Base-by-base conservation (phyloP, 768 basidiomycete genomes). In the Boletus huronensis region DNA sequence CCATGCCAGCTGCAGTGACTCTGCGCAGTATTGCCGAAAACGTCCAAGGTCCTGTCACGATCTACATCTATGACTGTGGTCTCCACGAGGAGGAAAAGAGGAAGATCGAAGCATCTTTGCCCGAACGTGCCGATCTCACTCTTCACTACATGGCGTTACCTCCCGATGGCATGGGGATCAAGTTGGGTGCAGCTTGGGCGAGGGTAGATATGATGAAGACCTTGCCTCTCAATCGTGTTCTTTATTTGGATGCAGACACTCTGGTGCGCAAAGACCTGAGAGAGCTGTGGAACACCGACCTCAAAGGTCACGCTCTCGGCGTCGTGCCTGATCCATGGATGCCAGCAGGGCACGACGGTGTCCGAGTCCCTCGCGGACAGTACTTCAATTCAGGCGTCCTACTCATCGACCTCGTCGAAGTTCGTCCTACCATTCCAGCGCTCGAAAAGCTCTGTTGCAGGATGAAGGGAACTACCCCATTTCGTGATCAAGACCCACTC, bases 401-500 rank as follows among this genome's bases (percentile, higher is more conserved):
- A 5, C 35, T 35, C 16, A 35, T 35, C 14, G 35, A 35, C 35
- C 35, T 35, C 6, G 62, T 76, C 0, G 66, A 67, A 28, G 66
- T 73, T 17, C 66, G 79, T 8, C 31, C 39, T 17, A 46, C 45
- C 4, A 19, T 68, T 6, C 54, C 54, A 2, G 68, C 59, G 8
- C 64, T 81, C 29, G 43, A 55, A 25, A 58, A 52, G 16, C 38
- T 65, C 19, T 68, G 58, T 6, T 31, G 31, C 29, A 45, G 53
- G 34, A 68, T 70, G 66, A 59, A 57, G 50, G 50, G 47, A 34
- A 67, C 11, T 51, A 48, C 72, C 1, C 63, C 51, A 25, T 76
- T 67, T 56, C 57, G 57, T 7, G 81, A 82, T 56, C 81, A 82
- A 54, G 81, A 82, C 61, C 73, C 65, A 9, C 66, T 83, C 44